phyloP scores from a whole-genome alignment of 2,329 filamentous ascomycete genomes.

The Verticillium isaacii region DNA sequence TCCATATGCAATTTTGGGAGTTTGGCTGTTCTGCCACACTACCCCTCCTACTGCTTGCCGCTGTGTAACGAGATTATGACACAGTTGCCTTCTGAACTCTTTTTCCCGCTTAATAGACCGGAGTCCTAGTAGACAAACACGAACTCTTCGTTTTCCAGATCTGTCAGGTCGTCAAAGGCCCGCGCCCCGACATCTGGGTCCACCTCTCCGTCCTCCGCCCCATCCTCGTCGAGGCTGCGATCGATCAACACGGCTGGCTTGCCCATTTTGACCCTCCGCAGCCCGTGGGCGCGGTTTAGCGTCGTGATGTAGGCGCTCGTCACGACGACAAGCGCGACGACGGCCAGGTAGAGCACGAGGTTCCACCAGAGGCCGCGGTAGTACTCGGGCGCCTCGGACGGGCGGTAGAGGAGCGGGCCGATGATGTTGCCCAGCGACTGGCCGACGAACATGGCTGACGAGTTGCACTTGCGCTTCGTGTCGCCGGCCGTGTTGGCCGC shows the following conservation, averaged over 20 bases:
- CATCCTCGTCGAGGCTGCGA: slow-evolving; percentile 47
- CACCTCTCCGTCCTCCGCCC: slow-evolving; percentile 28
- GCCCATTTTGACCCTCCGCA: slow-evolving; percentile 18
- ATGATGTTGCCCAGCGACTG: slow-evolving; percentile 60
- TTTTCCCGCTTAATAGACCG: not conserved
- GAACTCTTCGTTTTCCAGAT: slow-evolving; percentile 60
- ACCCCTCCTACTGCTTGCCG: no score
- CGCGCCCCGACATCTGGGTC: slow-evolving; percentile 29
- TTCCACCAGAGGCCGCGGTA: slow-evolving; percentile 53
- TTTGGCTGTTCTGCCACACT: no score
- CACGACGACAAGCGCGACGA: slow-evolving; percentile 40
- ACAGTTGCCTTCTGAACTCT: no score
- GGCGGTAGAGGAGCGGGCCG: slow-evolving; percentile 59
- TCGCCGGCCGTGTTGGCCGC: slow-evolving; percentile 59
- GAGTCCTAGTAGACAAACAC: slow-evolving; percentile 44
- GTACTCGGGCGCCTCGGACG: slow-evolving; percentile 54
- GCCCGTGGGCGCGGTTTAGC: slow-evolving; percentile 45
- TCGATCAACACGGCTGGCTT: slow-evolving; percentile 50
- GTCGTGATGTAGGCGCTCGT: slow-evolving; percentile 32
- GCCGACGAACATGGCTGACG: slow-evolving; percentile 52
- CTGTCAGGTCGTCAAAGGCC: slow-evolving; percentile 54
- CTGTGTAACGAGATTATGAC: no score
- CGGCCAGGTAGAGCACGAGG: slow-evolving; percentile 52
- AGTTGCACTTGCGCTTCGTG: slow-evolving; percentile 62
- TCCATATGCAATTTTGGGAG: no score